These are phyloP conservation scores for Vitis hybrid DNA, from an alignment of 177 flowering plant genomes.

Conservation along the genomic window DNA sequence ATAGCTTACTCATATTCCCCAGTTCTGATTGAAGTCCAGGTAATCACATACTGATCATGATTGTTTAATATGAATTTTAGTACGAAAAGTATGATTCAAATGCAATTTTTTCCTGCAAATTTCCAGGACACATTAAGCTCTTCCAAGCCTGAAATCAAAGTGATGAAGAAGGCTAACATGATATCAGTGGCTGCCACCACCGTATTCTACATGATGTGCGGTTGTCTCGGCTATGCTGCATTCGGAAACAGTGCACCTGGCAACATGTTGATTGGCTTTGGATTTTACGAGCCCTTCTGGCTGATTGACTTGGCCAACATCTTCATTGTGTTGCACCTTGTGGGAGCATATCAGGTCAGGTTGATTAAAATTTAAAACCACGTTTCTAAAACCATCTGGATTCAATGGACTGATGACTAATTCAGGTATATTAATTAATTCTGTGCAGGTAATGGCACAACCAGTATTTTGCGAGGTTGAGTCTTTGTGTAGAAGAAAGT, in stretches of 20 bases:
- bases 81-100: too few species aligned
- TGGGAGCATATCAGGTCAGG: slow-evolving; percentile 59
- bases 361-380: too few species aligned
- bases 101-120: too few species aligned
- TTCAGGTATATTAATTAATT: too few species aligned
- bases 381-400: too few species aligned
- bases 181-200: slow-evolving; percentile 29
- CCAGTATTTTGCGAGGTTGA: slow-evolving; percentile 40
- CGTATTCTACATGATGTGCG: slow-evolving; percentile 41
- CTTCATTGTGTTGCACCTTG: slow-evolving; percentile 54
- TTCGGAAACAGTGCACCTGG: slow-evolving; percentile 59
- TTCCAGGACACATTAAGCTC: slow-evolving; percentile 52
- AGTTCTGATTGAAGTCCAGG: slow-evolving; percentile 54
- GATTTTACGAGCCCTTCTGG: slow-evolving; percentile 62
- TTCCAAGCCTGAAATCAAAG: slow-evolving; percentile 43
- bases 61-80: too few species aligned
- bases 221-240: slow-evolving; percentile 62
- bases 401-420: too few species aligned
- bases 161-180: slow-evolving; percentile 51
- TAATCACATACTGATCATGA: neutral
- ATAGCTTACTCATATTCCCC: slow-evolving; percentile 46
- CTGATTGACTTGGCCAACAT: slow-evolving; percentile 48
- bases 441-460: slow-evolving; percentile 44
- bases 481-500: slow-evolving; percentile 25
- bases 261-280: slow-evolving; percentile 55